Evolutionary conservation across 495 filamentous ascomycete species (phyloP), one percentile per base, ranked within the genome.

Genomic region (Xylaria grammica): DNA sequence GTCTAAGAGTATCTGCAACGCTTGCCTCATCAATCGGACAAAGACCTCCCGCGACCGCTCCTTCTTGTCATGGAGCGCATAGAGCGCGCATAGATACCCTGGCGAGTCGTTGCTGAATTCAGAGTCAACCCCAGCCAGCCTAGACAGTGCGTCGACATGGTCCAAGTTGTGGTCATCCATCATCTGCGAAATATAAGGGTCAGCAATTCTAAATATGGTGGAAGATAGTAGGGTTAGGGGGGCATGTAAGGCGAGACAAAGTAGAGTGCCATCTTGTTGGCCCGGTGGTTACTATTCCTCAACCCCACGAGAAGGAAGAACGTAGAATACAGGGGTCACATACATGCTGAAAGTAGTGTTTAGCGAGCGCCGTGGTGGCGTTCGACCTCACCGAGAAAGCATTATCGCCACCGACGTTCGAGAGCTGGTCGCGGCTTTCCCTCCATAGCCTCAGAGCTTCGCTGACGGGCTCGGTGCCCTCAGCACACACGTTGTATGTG

Each of bases 311-410:
- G n/a, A n/a, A n/a, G n/a, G n/a, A n/a, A n/a, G n/a, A n/a, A n/a
- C n/a, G n/a, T n/a, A n/a, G n/a, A n/a, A n/a, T n/a, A n/a, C n/a
- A n/a, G n/a, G n/a, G n/a, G n/a, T n/a, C n/a, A n/a, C n/a, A n/a
- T n/a, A n/a, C n/a, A 20, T 8, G 46, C 27, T 63, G 61, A 27
- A 63, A 63, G 40, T 63, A 63, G 34, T 63, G 49, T 13, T 48
- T 53, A 26, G 61, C 34, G 17, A 63, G 29, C 0, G 49, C 61
- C 20, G 50, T 15, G 4, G 61, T 46, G 34, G 61, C 61, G 15
- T 24, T 38, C 29, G 24, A 27, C 11, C 26, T 20, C 6, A 15
- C 44, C 0, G 30, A 4, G 5, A 26, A 56, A 13, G 61, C 61
- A 32, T 63, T 63, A 22, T 4, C 17, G 7, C 61, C 61, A 8